A percentile compares a stretch with the other conserved stretches of the same genome.
Evolutionary conservation across 176 grass and related monocot genomes (phyloP).

Genomic region (Saccharum officinarum): DNA sequence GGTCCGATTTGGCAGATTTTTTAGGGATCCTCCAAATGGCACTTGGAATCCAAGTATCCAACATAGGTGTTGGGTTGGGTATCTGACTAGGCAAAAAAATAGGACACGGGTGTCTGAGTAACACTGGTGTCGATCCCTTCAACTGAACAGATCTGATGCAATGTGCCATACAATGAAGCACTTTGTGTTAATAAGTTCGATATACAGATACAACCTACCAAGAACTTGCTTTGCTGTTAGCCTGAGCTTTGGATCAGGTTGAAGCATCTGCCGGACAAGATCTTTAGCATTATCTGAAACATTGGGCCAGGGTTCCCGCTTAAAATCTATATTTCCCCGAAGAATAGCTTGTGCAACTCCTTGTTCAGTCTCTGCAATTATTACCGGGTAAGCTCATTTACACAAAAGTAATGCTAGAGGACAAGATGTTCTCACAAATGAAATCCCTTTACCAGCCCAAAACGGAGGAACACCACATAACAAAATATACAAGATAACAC

Average conservation of each 20-base stretch:
- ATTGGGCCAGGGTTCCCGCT: slow-evolving; percentile 94
- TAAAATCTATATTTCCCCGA: slow-evolving; percentile 97
- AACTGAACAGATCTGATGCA: not conserved
- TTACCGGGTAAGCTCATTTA: slow-evolving; percentile 30
- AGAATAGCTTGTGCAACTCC: slow-evolving; percentile 99
- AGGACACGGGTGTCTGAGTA: not conserved
- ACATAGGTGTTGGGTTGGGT: not conserved
- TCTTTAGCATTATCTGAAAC: slow-evolving; percentile 98
- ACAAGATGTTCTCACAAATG: slow-evolving; percentile 8
- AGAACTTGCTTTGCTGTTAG: slow-evolving; percentile 97
- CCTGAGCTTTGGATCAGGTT: slow-evolving; percentile 88
- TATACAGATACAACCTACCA: slow-evolving; percentile 50
- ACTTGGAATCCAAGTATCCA: not conserved
- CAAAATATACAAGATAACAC: slow-evolving; percentile 98
- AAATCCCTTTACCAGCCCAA: slow-evolving; percentile 80
- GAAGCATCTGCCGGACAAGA: slow-evolving; percentile 90
- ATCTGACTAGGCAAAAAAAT: not conserved
- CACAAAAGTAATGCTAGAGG: not conserved
- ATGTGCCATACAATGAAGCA: not conserved
- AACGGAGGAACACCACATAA: slow-evolving; percentile 97
- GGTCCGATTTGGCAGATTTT: not conserved
- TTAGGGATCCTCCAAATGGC: not conserved
- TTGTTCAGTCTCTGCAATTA: slow-evolving; percentile 94
- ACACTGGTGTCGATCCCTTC: not conserved
- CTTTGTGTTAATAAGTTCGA: not conserved